Conservation (phyloP, 805 yeast genomes). For the Schwanniomyces occidentalis region DNA sequence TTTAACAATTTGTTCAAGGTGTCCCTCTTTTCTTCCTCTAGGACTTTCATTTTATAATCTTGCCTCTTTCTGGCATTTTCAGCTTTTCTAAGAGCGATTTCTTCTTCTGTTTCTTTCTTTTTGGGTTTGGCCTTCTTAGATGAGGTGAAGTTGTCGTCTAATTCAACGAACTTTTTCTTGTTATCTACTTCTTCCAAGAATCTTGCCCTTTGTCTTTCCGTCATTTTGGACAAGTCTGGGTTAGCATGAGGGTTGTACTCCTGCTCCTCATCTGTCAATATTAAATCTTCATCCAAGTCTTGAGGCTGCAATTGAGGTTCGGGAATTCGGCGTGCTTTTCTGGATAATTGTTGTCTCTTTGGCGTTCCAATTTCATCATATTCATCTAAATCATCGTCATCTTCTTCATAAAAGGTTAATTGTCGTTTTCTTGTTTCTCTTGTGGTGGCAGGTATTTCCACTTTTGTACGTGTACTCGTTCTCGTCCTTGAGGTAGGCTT, state of each 20-base stretch:
- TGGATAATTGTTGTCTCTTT: slow-evolving; percentile 2
- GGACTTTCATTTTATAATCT: slow-evolving; percentile 74
- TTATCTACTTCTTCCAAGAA: slow-evolving; percentile 17
- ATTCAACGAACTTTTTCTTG: slow-evolving; percentile 24
- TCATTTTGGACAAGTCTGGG: slow-evolving; percentile 49
- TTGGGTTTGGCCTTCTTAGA: slow-evolving; percentile 46
- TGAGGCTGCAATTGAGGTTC: slow-evolving; percentile 22
- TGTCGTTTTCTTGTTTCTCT: slow-evolving; percentile 38
- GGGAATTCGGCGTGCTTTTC: slow-evolving; percentile 11
- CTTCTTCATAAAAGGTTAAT: slow-evolving; percentile 38
- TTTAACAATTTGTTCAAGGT: slow-evolving; percentile 83
- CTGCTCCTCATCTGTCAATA: slow-evolving; percentile 43
- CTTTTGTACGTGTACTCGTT: neutral
- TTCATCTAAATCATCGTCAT: slow-evolving; percentile 29
- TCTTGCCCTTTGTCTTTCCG: slow-evolving; percentile 56
- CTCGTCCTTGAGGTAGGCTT: slow-evolving; percentile 3
- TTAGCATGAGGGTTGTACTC: slow-evolving; percentile 43
- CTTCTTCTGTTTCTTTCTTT: slow-evolving; percentile 76
- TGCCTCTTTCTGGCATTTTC: slow-evolving; percentile 88
- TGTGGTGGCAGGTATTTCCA: slow-evolving; percentile 5
- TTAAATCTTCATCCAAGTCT: slow-evolving; percentile 35
- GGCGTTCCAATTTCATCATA: slow-evolving; percentile 22
- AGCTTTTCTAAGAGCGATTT: slow-evolving; percentile 74
- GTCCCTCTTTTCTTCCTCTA: slow-evolving; percentile 92
- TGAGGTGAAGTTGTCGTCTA: slow-evolving; percentile 23